Conservation (phyloP, 257 asterid species). For the Parsonsia alboflavescens region DNA sequence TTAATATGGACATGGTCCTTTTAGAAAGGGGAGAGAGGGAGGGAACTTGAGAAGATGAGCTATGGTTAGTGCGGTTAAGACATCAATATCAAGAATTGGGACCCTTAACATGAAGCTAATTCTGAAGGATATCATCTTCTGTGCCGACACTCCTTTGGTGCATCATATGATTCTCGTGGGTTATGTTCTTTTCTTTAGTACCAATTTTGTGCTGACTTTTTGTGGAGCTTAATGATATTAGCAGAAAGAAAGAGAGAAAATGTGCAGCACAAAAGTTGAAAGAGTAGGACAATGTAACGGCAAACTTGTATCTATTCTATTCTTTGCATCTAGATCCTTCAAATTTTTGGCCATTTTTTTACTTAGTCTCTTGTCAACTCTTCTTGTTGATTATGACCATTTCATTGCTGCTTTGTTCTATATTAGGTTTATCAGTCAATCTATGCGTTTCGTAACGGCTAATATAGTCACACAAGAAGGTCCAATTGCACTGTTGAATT, state of each 20-base stretch:
- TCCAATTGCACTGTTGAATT: not conserved
- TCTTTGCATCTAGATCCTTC: not conserved
- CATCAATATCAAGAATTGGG: constrained; percentile 17
- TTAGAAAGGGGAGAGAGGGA: too few species aligned
- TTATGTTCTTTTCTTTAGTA: too few species aligned
- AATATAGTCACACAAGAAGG: not conserved
- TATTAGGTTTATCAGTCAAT: not conserved
- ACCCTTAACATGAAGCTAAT: not conserved
- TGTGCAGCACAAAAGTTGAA: not conserved
- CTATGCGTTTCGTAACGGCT: not conserved
- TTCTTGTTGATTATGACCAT: not conserved
- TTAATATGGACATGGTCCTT: too few species aligned
- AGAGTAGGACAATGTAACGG: not conserved
- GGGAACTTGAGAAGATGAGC: not conserved
- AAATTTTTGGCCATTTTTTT: not conserved
- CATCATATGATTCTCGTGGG: constrained; percentile 8
- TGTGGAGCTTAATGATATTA: not conserved
- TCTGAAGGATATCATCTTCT: not conserved
- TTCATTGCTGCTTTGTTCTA: not conserved
- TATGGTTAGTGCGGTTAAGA: constrained; percentile 10
- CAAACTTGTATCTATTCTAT: not conserved
- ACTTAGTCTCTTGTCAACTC: not conserved
- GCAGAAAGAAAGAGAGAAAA: not conserved
- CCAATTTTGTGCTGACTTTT: not conserved
- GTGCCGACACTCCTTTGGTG: constrained; percentile 11